Evolutionary conservation across 768 basidiomycete species (phyloP), one percentile per base, ranked within the genome.

Genomic region (Auriscalpium microsporum): DNA sequence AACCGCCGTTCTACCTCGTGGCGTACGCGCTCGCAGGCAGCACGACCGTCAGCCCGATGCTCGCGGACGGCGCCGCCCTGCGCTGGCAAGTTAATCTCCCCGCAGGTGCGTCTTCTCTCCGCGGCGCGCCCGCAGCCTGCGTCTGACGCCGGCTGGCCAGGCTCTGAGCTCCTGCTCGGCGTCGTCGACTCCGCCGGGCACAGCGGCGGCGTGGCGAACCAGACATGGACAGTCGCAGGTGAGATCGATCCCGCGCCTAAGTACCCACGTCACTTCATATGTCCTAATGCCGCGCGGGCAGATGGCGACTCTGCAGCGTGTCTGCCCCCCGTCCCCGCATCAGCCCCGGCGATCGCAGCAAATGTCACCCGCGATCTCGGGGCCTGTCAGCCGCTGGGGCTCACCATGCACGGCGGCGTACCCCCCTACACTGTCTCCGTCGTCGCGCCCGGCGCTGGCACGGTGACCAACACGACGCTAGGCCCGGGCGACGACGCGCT

Each of bases 331-430:
- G 54, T 58, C 9, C 58, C 58, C 6, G 40, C 61, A 4, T 61
- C 65, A 4, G 51, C 67, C 16, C 72, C 75, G 52, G 72, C 65
- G 0, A 65, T 77, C 17, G 56, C 65, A 6, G 62, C 75, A 8
- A 77, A 77, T 61, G 65, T 73, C 48, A 75, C 77, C 0, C 61
- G 58, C 9, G 59, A 62, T 1, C 53, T 78, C 2, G 55, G 65
- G 42, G 76, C 77, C 11, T 81, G 78, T 59, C 61, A 75, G 37
- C 73, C 74, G 2, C 78, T 78, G 78, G 73, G 75, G 4, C 55
- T 78, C 4, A 69, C 65, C 2, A 69, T 80, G 47, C 71, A 64
- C 10, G 78, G 75, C 8, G 77, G 76, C 10, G 64, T 65, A 0
- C 70, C 72, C 36, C 81, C 79, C 0, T 79, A 78, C 63, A 72